Percentiles rank a stretch among this genome's conserved stretches.
Evolutionary conservation across 2,329 filamentous ascomycete genomes (phyloP).

Genomic region (Lachnellula subtilissima): DNA sequence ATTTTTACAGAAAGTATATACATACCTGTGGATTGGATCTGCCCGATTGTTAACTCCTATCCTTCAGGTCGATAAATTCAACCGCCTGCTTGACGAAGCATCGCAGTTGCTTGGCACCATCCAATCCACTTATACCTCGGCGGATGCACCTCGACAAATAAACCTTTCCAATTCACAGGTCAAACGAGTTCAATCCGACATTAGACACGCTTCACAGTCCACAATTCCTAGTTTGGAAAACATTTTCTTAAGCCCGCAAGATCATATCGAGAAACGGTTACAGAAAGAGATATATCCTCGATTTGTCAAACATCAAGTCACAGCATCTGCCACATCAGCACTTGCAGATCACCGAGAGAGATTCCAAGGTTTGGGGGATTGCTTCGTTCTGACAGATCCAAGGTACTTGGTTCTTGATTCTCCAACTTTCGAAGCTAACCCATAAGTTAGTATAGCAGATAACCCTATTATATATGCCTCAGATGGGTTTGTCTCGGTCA

Average conservation of each 20-base stretch:
- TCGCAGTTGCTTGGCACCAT: slow-evolving; percentile 42
- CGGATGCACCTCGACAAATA: slow-evolving; percentile 29
- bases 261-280: slow-evolving; percentile 41
- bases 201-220: slow-evolving; percentile 24
- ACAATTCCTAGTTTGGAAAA: slow-evolving; percentile 26
- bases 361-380: slow-evolving; percentile 52
- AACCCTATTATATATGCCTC: slow-evolving; percentile 47
- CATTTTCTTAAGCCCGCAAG: slow-evolving; percentile 37
- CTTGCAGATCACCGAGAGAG: slow-evolving; percentile 37
- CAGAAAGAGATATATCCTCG: slow-evolving; percentile 44
- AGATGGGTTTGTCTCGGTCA: slow-evolving; percentile 48
- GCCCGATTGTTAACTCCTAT: not conserved
- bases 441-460: slow-evolving; percentile 35
- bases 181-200: slow-evolving; percentile 16
- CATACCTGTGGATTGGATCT: not conserved
- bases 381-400: slow-evolving; percentile 54
- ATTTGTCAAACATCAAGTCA: slow-evolving; percentile 50
- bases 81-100: slow-evolving; percentile 40
- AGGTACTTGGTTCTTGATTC: slow-evolving; percentile 14
- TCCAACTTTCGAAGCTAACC: not conserved
- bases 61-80: slow-evolving; percentile 40
- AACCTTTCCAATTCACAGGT: slow-evolving; percentile 19
- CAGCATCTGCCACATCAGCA: slow-evolving; percentile 40
- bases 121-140: slow-evolving; percentile 39
- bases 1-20: slow-evolving; percentile 44